Base-by-base conservation (phyloP, 108 stramenopile genomes). In the Aurantiochytrium sp. region DNA sequence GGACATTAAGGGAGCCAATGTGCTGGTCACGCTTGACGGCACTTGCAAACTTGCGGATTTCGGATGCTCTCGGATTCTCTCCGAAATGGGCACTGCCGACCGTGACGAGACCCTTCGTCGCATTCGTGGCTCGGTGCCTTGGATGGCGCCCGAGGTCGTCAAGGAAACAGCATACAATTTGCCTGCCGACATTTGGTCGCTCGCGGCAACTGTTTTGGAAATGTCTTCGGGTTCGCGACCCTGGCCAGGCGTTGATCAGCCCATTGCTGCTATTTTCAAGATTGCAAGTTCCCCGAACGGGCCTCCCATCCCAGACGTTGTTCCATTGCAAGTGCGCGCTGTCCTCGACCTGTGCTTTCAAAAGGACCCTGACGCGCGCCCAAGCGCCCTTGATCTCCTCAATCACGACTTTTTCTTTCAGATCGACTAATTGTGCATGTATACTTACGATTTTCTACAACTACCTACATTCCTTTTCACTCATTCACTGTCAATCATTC, bases 61-160 rank as follows among this genome's bases (percentile, higher is more conserved):
- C 60, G 90, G 90, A 43, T 87, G 87, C 25, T 91, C 45, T 5
- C 53, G 18, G 60, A 44, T 5, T n/a, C 57, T 53, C 3, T 12
- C 5, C 21, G 58, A 58, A 5, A 58, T 83, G 51, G 25, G 44
- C 21, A 90, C 76, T 12, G 72, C 53, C 28, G 89, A 72, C 28
- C 45, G 92, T 35, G 92, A 92, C 88, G 92, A 92, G 28, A 91
- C 89, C 45, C 58, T 92, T 2, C 58, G 53, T 6, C 47, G 45
- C 53, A 94, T 93, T 19, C 60, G 87, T 5, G 95, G 95, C 25
- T 90, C 93, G 12, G 89, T 94, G 16, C 92, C 87, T 3, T 95
- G 95, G 95, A 95, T 94, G 93, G 95, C 95, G 18, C 95, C 95
- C 0, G 95, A 95, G 92, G 93, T 95, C 53, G 93, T 95, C 58